These are phyloP conservation scores for Exophiala dermatitidis DNA, from an alignment of 2,329 filamentous ascomycete species.

Conservation along the genomic window DNA sequence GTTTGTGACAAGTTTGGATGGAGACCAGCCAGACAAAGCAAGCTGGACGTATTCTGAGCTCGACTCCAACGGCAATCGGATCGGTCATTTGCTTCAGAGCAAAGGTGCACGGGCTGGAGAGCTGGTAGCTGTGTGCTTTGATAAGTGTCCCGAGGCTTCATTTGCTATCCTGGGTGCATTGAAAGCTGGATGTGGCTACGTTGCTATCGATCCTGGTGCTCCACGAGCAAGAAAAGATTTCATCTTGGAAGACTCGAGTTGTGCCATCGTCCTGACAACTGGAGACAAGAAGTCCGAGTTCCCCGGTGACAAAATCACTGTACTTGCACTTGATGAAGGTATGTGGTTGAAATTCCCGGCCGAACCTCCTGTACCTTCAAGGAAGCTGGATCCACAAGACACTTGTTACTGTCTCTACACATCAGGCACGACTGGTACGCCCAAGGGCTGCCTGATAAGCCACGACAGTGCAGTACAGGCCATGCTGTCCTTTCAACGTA, in stretches of 20 bases:
- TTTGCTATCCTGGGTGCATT: conserved; percentile 74
- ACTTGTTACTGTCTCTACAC: conserved; percentile 82
- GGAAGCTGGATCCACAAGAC: conserved; percentile 43
- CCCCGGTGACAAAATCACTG: conserved; percentile 31
- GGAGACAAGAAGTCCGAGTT: conserved; percentile 39
- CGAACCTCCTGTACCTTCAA: conserved; percentile 32
- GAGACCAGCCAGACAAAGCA: conserved; percentile 40
- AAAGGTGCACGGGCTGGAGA: conserved; percentile 48
- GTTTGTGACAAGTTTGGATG: conserved; percentile 57
- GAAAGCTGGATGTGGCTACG: conserved; percentile 73
- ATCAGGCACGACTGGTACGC: conserved; percentile 76
- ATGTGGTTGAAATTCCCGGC: conserved; percentile 34
- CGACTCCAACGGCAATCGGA: conserved; percentile 61
- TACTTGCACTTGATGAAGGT: conserved; percentile 44
- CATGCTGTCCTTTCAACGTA: conserved; percentile 73
- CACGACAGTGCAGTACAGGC: conserved; percentile 86
- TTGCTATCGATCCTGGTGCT: conserved; percentile 70
- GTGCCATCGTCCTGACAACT: conserved; percentile 57
- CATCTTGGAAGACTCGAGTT: conserved; percentile 66
- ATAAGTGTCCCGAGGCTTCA: conserved; percentile 78
- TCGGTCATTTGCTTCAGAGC: conserved; percentile 57
- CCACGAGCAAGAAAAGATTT: conserved; percentile 68
- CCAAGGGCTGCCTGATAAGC: conserved; percentile 81
- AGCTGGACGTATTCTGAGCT: conserved; percentile 71
- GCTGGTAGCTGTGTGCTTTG: conserved; percentile 70